Percentiles rank a stretch among this genome's conserved stretches.
Conservation (phyloP, 129 eudicot genomes). For the Centaurea solstitialis region DNA sequence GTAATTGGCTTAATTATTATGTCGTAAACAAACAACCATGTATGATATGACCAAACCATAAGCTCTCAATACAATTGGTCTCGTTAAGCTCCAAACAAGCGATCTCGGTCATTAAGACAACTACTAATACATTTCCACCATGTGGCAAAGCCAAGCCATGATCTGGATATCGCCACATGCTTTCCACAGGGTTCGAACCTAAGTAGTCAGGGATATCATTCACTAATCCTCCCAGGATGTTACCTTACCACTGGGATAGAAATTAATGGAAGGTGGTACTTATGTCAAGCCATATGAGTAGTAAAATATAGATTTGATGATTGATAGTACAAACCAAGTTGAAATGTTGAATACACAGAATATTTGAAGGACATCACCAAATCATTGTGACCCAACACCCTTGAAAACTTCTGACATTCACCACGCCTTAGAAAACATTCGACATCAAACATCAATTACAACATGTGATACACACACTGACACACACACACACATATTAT, state of each 20-base stretch:
- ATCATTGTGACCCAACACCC: slow-evolving; percentile 27
- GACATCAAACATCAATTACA: background rate
- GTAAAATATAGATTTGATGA: background rate
- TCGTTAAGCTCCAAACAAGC: background rate
- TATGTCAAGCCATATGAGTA: background rate
- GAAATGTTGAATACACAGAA: slow-evolving; percentile 29
- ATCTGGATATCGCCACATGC: too few species aligned
- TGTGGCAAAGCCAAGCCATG: too few species aligned
- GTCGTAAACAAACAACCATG: background rate
- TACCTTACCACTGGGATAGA: too few species aligned
- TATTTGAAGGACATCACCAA: slow-evolving; percentile 14
- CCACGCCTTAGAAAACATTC: background rate
- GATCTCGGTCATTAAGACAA: background rate
- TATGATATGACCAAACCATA: background rate
- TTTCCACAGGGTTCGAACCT: too few species aligned
- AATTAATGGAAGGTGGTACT: background rate
- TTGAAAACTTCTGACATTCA: background rate
- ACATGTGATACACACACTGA: background rate
- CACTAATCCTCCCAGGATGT: too few species aligned
- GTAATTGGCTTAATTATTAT: too few species aligned
- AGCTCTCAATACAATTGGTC: background rate
- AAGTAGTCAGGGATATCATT: too few species aligned
- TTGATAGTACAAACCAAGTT: slow-evolving; percentile 25
- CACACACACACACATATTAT: too few species aligned
- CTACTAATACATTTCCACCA: too few species aligned